These are phyloP conservation scores for Blumeriella jaapii DNA, from an alignment of 2,329 filamentous ascomycete species.

Conservation along the genomic window DNA sequence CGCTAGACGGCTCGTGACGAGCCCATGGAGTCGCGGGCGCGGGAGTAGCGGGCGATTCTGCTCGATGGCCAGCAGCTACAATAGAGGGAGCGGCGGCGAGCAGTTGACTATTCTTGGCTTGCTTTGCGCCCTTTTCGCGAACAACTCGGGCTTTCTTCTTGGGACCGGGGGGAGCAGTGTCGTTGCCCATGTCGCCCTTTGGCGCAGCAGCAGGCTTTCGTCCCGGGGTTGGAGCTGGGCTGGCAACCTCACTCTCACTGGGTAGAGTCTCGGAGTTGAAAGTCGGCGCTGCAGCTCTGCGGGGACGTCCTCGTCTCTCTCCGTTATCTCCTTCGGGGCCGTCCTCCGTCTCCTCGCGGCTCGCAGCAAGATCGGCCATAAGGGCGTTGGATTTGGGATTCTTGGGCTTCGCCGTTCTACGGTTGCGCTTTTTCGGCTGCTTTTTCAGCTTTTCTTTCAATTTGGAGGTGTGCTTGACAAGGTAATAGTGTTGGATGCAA, in stretches of 20 bases:
- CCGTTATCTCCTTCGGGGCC: constrained; percentile 39
- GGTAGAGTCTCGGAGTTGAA: constrained; percentile 54
- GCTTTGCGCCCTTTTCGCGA: constrained; percentile 23
- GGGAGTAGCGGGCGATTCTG: constrained; percentile 19
- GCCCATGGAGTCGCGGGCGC: constrained; percentile 13
- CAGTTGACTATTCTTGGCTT: constrained; percentile 25
- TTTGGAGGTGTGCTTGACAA: constrained; percentile 62
- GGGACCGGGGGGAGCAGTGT: constrained; percentile 27
- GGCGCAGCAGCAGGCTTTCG: constrained; percentile 34
- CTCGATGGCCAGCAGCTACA: constrained; percentile 8
- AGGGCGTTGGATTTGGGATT: constrained; percentile 53
- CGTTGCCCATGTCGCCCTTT: constrained; percentile 32
- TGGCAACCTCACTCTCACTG: constrained; percentile 48
- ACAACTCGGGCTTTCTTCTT: constrained; percentile 28
- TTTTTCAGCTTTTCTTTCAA: constrained; percentile 66
- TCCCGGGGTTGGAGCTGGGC: constrained; percentile 45
- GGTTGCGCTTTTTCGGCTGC: constrained; percentile 38
- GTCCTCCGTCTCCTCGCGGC: constrained; percentile 20
- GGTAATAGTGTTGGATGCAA: constrained; percentile 79
- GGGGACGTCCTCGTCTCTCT: constrained; percentile 48
- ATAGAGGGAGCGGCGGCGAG: constrained; percentile 22
- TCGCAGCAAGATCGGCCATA: constrained; percentile 51
- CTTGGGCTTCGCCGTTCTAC: constrained; percentile 35
- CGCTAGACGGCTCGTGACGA: constrained; percentile 12
- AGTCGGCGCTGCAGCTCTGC: constrained; percentile 54